Conservation (phyloP, 179 eudicot genomes). For the Corrigiola litoralis region DNA sequence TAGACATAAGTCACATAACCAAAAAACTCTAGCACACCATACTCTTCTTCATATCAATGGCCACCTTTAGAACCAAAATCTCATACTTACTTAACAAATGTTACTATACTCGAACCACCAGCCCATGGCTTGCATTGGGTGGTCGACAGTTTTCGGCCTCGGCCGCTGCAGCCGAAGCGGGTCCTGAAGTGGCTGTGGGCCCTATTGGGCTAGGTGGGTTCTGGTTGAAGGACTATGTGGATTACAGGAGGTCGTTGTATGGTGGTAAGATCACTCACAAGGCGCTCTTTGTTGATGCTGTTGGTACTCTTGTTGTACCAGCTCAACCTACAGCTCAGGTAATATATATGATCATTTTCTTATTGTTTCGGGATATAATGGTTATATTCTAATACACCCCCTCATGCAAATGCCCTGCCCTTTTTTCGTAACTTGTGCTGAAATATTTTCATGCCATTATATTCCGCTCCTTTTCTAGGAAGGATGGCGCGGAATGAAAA, state of each 20-base stretch:
- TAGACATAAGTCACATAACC: no score
- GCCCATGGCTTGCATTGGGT: no score
- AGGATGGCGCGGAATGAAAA: no score
- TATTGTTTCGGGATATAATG: no score
- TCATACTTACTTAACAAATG: not conserved
- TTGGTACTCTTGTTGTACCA: constrained; percentile 84
- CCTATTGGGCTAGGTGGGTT: constrained; percentile 25
- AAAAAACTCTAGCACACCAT: not conserved
- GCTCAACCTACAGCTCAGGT: constrained; percentile 98
- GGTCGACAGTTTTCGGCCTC: not conserved
- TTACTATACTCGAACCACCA: no score
- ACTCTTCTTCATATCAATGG: not conserved
- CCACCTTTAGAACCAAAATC: not conserved
- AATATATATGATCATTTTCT: no score
- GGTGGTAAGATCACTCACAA: constrained; percentile 70
- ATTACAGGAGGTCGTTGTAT: constrained; percentile 62
- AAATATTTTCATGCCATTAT: no score
- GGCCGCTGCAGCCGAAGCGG: no score
- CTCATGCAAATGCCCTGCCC: no score
- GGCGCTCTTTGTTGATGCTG: constrained; percentile 95
- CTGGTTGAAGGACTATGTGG: constrained; percentile 67
- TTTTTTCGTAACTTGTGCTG: no score
- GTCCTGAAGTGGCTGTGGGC: not conserved
- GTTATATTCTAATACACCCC: no score
- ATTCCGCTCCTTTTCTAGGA: no score